Percentiles rank a stretch among this genome's conserved stretches.
phyloP scores from a whole-genome alignment of 1,284 basidiomycete genomes.

The Apiotrichum veenhuisii region DNA sequence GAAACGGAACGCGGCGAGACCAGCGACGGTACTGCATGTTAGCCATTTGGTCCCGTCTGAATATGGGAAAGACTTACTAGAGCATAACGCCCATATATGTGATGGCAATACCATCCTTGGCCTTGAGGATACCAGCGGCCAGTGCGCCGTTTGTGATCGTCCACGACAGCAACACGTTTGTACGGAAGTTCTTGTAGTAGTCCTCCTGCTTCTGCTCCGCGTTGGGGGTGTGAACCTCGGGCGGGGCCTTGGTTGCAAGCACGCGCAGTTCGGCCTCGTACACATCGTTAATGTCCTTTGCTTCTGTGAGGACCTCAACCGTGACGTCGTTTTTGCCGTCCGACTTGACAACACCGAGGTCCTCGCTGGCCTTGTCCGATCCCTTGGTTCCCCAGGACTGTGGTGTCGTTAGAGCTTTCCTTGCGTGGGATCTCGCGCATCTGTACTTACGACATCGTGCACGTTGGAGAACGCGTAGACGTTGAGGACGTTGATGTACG shows the following conservation, averaged over 20 bases:
- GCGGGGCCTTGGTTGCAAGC: conserved; percentile 60
- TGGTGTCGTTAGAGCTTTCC: not conserved
- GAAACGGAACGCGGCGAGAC: conserved; percentile 78
- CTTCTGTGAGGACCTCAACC: conserved; percentile 70
- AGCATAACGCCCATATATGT: conserved; percentile 2
- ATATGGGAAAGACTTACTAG: conserved; percentile 47
- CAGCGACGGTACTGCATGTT: conserved; percentile 62
- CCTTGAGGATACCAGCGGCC: conserved; percentile 66
- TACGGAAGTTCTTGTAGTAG: conserved; percentile 79
- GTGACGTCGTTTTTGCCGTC: conserved; percentile 58
- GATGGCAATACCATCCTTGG: conserved; percentile 8
- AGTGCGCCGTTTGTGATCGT: conserved; percentile 75
- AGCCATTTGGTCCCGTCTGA: conserved; percentile 31
- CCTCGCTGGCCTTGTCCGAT: conserved; percentile 77
- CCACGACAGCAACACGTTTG: conserved; percentile 65
- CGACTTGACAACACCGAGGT: conserved; percentile 70
- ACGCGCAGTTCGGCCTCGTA: conserved; percentile 81
- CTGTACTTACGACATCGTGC: conserved; percentile 56
- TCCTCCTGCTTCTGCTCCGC: conserved; percentile 74
- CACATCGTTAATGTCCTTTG: conserved; percentile 79
- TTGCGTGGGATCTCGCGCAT: conserved; percentile 1
- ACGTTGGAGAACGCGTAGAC: conserved; percentile 73
- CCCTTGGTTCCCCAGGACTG: conserved; percentile 79
- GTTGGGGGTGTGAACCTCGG: conserved; percentile 38
- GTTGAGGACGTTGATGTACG: conserved; percentile 86